Evolutionary conservation across 805 yeast species (phyloP).

Genomic region (Phaffomyces antillensis): DNA sequence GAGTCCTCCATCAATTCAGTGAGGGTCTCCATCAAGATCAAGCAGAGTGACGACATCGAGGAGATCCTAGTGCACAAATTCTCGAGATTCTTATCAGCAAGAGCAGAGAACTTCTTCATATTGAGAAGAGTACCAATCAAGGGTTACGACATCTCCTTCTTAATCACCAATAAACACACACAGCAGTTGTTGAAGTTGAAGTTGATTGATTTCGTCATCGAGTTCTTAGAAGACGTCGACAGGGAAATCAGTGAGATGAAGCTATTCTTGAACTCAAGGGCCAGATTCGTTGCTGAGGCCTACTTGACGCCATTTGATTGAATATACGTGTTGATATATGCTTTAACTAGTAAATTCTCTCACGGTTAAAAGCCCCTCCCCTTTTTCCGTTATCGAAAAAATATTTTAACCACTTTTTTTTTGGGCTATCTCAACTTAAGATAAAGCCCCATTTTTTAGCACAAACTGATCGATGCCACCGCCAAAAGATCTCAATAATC

Average conservation of each 20-base stretch:
- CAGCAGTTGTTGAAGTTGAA: constrained; percentile 94
- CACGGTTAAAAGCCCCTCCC: neutral
- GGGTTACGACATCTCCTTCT: constrained; percentile 89
- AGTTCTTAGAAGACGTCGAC: constrained; percentile 98
- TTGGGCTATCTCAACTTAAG: neutral
- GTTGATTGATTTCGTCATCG: constrained; percentile 92
- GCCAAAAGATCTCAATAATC: neutral
- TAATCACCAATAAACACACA: constrained; percentile 90
- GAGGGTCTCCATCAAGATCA: constrained; percentile 84
- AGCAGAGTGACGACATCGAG: constrained; percentile 97
- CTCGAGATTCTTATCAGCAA: constrained; percentile 84
- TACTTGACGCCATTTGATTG: constrained; percentile 84
- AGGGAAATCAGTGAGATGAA: constrained; percentile 98
- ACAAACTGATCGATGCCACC: neutral
- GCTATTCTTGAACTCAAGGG: constrained; percentile 92
- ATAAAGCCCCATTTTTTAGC: neutral
- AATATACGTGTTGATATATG: neutral
- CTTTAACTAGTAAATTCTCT: neutral
- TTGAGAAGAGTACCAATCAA: constrained; percentile 85
- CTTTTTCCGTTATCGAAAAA: neutral
- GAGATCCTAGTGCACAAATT: constrained; percentile 90
- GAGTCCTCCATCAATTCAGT: constrained; percentile 93
- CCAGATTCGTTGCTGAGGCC: constrained; percentile 96
- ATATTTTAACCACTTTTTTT: neutral
- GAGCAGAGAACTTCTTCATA: constrained; percentile 92